Conservation (phyloP, 768 basidiomycete genomes). For the Sporobolomyces pararoseus region DNA sequence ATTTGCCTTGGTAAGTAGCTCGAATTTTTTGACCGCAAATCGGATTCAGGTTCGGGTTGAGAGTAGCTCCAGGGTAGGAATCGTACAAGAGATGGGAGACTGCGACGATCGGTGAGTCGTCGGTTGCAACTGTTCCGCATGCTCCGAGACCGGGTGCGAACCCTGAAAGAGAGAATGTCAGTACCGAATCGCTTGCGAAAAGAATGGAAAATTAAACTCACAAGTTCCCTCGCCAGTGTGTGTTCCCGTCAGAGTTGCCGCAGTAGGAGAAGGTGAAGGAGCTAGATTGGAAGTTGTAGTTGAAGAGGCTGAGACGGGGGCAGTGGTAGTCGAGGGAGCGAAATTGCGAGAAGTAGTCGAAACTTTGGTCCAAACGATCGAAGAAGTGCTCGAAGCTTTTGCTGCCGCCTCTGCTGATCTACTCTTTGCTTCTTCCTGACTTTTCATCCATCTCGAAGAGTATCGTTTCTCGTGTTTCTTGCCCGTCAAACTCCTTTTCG, state of each 20-base stretch:
- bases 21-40: slow-evolving; percentile 59
- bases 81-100: slow-evolving; percentile 25
- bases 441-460: background rate
- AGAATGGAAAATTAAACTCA: background rate
- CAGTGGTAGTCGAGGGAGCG: background rate
- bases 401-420: background rate
- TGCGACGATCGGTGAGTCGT: slow-evolving; percentile 19
- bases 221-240: slow-evolving; percentile 24
- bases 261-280: background rate
- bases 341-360: slow-evolving; percentile 8
- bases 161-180: background rate
- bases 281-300: background rate
- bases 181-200: background rate
- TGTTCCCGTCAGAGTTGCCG: background rate
- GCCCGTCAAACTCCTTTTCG: background rate
- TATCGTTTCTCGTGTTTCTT: background rate
- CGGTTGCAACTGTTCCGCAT: slow-evolving; percentile 14
- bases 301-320: background rate
- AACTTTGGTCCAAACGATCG: background rate
- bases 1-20: slow-evolving; percentile 47
- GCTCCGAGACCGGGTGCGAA: slow-evolving; percentile 24
- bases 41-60: slow-evolving; percentile 71
- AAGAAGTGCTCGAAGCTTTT: background rate
- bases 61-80: slow-evolving; percentile 45
- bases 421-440: background rate